Evolutionary conservation across 208 protist genomes (phyloP).

Genomic region (Leishmania aethiopica): DNA sequence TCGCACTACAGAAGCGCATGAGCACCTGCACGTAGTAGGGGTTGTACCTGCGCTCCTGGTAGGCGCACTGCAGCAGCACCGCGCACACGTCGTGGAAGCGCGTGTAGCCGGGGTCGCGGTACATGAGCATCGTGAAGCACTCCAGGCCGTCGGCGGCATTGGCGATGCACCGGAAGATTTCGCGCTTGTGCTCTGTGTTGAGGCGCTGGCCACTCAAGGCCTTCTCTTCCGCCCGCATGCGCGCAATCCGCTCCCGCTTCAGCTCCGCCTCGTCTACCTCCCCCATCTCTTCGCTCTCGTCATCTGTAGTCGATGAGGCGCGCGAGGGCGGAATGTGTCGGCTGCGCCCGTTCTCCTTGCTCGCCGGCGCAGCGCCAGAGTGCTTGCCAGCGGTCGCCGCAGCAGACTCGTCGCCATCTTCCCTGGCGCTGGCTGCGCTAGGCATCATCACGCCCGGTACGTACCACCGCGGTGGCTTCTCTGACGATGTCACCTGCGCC

Average conservation of each 20-base stretch:
- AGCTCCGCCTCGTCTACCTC: constrained; percentile 35
- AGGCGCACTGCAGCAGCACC: constrained; percentile 74
- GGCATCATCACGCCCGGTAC: constrained; percentile 39
- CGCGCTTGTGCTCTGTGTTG: constrained; percentile 75
- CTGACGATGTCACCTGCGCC: constrained; percentile 31
- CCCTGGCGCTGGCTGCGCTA: not conserved
- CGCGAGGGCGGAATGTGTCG: not conserved
- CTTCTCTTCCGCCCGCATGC: constrained; percentile 63
- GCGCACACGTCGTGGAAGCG: constrained; percentile 66
- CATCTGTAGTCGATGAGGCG: not conserved
- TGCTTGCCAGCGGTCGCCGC: not conserved
- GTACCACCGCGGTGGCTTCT: constrained; percentile 81
- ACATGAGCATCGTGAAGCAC: constrained; percentile 81
- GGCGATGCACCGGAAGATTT: constrained; percentile 69
- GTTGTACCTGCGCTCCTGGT: constrained; percentile 75
- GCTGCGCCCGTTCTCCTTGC: not conserved
- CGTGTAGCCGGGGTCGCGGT: constrained; percentile 68
- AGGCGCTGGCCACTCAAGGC: constrained; percentile 72
- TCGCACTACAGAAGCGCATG: constrained; percentile 71
- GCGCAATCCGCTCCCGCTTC: constrained; percentile 44
- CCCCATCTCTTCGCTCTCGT: constrained; percentile 14
- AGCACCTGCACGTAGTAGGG: constrained; percentile 74
- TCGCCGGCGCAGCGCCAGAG: not conserved
- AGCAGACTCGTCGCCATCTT: not conserved
- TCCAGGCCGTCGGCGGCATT: constrained; percentile 75